Evolutionary conservation across 1,284 basidiomycete species (phyloP).

Genomic region (Nidula niveotomentosa): DNA sequence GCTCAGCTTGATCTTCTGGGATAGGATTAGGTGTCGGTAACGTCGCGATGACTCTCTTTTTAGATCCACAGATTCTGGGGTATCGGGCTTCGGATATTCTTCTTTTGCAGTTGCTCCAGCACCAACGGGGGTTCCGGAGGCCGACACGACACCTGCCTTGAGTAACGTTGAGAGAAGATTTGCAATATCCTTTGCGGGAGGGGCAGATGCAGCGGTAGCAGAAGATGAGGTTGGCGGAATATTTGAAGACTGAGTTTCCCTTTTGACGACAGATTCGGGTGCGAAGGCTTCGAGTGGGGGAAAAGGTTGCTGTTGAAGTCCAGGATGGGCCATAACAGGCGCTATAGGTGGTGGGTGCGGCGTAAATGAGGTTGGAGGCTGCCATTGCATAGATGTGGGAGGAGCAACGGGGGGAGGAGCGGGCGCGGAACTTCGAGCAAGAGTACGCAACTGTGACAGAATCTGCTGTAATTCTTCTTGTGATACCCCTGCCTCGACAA

Average conservation of each 20-base stretch:
- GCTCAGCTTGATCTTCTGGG: slow-evolving; percentile 68
- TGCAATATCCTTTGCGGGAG: slow-evolving; percentile 38
- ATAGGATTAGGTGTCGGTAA: slow-evolving; percentile 75
- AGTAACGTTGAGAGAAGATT: slow-evolving; percentile 65
- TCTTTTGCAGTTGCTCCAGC: slow-evolving; percentile 43
- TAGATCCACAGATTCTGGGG: slow-evolving; percentile 34
- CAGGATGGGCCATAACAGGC: neutral
- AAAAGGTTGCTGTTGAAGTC: too few species aligned
- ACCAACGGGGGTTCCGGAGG: slow-evolving; percentile 49
- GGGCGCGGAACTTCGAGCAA: slow-evolving; percentile 49
- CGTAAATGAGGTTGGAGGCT: slow-evolving; percentile 14
- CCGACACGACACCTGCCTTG: slow-evolving; percentile 73
- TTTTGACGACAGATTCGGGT: too few species aligned
- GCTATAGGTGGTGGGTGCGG: slow-evolving; percentile 10
- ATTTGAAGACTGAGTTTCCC: too few species aligned
- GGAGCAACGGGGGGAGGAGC: slow-evolving; percentile 27
- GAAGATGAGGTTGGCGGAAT: slow-evolving; percentile 1
- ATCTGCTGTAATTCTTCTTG: slow-evolving; percentile 82
- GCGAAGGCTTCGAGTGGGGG: too few species aligned
- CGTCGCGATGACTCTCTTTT: slow-evolving; percentile 50
- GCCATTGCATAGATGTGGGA: slow-evolving; percentile 15
- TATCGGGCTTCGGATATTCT: slow-evolving; percentile 32
- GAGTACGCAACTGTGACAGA: slow-evolving; percentile 68
- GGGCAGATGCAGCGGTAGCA: slow-evolving; percentile 25
- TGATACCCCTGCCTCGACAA: slow-evolving; percentile 80